Evolutionary conservation across 345 rosid genomes (phyloP).

Genomic region (Aegle marmelos): DNA sequence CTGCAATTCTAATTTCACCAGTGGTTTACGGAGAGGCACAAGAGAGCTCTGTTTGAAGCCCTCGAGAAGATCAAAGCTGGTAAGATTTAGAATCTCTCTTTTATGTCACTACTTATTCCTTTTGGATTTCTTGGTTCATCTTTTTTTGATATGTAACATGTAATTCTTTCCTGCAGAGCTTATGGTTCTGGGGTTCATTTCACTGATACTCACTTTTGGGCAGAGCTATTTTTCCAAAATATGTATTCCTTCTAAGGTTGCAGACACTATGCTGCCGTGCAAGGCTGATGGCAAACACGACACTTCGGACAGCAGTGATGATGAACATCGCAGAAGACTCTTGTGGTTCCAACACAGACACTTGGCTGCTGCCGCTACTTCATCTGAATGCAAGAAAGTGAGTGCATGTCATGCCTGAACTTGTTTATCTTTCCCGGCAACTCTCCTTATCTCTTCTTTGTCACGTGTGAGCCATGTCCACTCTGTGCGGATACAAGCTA

Average conservation of each 20-base stretch:
- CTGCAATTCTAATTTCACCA: constrained; percentile 22
- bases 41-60: constrained; percentile 82
- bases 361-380: constrained; percentile 28
- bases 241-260: constrained; percentile 60
- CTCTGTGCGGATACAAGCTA: background rate
- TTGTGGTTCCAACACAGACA: constrained; percentile 56
- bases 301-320: constrained; percentile 5
- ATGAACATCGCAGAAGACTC: constrained; percentile 50
- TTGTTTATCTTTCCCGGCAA: background rate
- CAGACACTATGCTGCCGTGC: constrained; percentile 76
- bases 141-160: background rate
- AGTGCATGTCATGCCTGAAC: constrained; percentile 14
- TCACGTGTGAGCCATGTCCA: background rate
- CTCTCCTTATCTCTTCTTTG: background rate
- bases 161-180: constrained; percentile 54
- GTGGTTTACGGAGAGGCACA: constrained; percentile 77
- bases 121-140: background rate
- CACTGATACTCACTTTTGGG: constrained; percentile 77
- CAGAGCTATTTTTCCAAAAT: constrained; percentile 55
- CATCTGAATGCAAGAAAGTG: constrained; percentile 54
- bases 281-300: constrained; percentile 12
- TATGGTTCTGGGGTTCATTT: constrained; percentile 93
- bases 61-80: constrained; percentile 89
- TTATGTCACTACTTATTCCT: background rate
- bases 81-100: constrained; percentile 14